Percentiles rank a stretch among this genome's conserved stretches.
These are phyloP conservation scores for Dictyostelium intermedium DNA, from an alignment of 78 protist genomes.

Conservation along the genomic window DNA sequence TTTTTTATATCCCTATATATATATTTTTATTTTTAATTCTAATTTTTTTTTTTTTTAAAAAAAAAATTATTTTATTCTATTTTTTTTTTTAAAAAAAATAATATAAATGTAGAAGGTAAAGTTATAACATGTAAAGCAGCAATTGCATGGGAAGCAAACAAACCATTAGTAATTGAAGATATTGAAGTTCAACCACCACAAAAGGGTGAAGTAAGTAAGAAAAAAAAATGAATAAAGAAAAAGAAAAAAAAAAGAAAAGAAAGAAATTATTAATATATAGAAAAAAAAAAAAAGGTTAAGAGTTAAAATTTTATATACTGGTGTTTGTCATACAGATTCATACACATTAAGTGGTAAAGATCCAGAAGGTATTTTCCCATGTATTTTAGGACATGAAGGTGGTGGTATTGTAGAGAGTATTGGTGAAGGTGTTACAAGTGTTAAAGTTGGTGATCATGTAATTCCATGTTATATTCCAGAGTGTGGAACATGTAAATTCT, in stretches of 20 bases:
- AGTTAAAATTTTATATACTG: conserved; percentile 85
- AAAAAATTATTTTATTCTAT: too few relatives aligned
- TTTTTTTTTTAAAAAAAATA: too few relatives aligned
- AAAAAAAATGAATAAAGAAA: background rate
- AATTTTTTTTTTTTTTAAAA: too few relatives aligned
- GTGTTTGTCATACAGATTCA: conserved; percentile 97
- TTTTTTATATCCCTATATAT: too few relatives aligned
- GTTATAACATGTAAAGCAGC: conserved; percentile 89
- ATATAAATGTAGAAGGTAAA: conserved; percentile 31
- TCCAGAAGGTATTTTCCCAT: conserved; percentile 92
- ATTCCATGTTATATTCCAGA: conserved; percentile 92
- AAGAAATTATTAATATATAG: background rate
- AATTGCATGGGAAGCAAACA: conserved; percentile 81
- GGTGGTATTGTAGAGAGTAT: conserved; percentile 94
- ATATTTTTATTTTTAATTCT: too few relatives aligned
- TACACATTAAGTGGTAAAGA: conserved; percentile 86
- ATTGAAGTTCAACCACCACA: conserved; percentile 94
- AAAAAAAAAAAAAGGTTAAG: conserved; percentile 64
- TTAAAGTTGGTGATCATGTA: conserved; percentile 89
- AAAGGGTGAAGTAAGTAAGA: conserved; percentile 91
- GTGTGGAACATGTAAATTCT: conserved; percentile 89
- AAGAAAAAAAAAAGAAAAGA: background rate
- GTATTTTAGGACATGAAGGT: conserved; percentile 96
- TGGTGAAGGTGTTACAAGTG: conserved; percentile 95
- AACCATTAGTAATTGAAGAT: conserved; percentile 79